Evolutionary conservation across 2,329 filamentous ascomycete genomes (phyloP).

Genomic region (Penicillium freii): DNA sequence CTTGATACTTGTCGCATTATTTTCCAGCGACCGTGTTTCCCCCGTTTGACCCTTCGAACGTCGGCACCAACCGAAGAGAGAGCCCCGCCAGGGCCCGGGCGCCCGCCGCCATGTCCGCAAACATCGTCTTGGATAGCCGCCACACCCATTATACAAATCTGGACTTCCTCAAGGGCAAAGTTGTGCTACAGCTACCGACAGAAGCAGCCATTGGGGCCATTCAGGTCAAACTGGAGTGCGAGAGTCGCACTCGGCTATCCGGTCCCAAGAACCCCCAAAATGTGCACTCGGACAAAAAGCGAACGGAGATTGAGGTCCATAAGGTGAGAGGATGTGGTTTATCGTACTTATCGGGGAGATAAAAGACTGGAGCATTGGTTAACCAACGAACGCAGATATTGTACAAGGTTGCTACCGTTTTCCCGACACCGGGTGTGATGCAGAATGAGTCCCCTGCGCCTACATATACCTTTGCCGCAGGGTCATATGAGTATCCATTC

Average conservation of each 20-base stretch:
- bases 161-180: slow-evolving; percentile 47
- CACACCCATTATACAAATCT: slow-evolving; percentile 50
- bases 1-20: not conserved
- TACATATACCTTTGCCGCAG: slow-evolving; percentile 46
- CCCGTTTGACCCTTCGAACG: not conserved
- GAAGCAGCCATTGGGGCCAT: slow-evolving; percentile 48
- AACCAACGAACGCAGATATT: slow-evolving; percentile 38
- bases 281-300: slow-evolving; percentile 48
- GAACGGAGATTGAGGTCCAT: slow-evolving; percentile 50
- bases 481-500: slow-evolving; percentile 51
- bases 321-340: slow-evolving; percentile 38
- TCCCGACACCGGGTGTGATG: slow-evolving; percentile 45
- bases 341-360: not conserved
- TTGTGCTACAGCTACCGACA: slow-evolving; percentile 42
- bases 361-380: slow-evolving; percentile 1
- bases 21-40: not conserved
- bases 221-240: slow-evolving; percentile 51
- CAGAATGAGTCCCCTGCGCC: slow-evolving; percentile 35
- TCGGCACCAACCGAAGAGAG: not conserved
- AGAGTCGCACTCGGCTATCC: slow-evolving; percentile 47
- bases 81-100: slow-evolving; percentile 15
- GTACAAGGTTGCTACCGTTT: slow-evolving; percentile 49
- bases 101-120: slow-evolving; percentile 45
- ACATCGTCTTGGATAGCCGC: slow-evolving; percentile 44
- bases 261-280: slow-evolving; percentile 41